Conservation (phyloP, 2,329 filamentous ascomycete species). For the Ophiobolus disseminans region DNA sequence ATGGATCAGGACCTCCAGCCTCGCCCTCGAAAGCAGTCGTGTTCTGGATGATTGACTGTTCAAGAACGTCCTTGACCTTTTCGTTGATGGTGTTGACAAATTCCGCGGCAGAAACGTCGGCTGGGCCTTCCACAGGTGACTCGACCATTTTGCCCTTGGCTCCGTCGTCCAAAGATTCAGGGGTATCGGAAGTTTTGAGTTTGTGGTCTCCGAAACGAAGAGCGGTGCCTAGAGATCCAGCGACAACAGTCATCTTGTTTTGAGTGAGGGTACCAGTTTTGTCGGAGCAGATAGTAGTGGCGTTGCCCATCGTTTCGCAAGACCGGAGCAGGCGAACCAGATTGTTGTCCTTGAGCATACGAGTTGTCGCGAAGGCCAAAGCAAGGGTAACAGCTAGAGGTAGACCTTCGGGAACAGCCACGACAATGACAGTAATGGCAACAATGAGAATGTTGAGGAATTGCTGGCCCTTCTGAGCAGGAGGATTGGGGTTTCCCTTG, state of each 20-base stretch:
- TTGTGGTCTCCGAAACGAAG: slow-evolving; percentile 62
- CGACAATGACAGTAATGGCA: slow-evolving; percentile 71
- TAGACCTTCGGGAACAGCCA: slow-evolving; percentile 72
- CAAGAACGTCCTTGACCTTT: slow-evolving; percentile 63
- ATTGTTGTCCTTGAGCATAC: slow-evolving; percentile 74
- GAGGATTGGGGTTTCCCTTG: slow-evolving; percentile 57
- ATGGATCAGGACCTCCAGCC: slow-evolving; percentile 56
- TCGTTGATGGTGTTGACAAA: slow-evolving; percentile 61
- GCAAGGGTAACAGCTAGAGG: slow-evolving; percentile 73
- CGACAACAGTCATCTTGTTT: slow-evolving; percentile 68
- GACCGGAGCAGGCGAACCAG: slow-evolving; percentile 71
- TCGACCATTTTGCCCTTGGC: slow-evolving; percentile 42
- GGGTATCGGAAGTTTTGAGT: slow-evolving; percentile 28
- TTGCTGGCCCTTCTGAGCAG: slow-evolving; percentile 78
- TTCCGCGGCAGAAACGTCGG: slow-evolving; percentile 61
- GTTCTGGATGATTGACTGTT: slow-evolving; percentile 60
- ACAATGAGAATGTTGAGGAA: slow-evolving; percentile 70
- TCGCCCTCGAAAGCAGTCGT: slow-evolving; percentile 53
- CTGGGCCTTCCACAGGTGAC: slow-evolving; percentile 49
- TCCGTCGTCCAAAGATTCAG: slow-evolving; percentile 32
- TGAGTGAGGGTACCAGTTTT: slow-evolving; percentile 52
- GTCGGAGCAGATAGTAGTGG: slow-evolving; percentile 78
- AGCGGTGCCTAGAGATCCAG: slow-evolving; percentile 69
- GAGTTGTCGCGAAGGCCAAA: slow-evolving; percentile 70
- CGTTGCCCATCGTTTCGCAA: slow-evolving; percentile 76